Evolutionary conservation across 768 basidiomycete genomes (phyloP).

Genomic region (Cyclocybe aegerita): DNA sequence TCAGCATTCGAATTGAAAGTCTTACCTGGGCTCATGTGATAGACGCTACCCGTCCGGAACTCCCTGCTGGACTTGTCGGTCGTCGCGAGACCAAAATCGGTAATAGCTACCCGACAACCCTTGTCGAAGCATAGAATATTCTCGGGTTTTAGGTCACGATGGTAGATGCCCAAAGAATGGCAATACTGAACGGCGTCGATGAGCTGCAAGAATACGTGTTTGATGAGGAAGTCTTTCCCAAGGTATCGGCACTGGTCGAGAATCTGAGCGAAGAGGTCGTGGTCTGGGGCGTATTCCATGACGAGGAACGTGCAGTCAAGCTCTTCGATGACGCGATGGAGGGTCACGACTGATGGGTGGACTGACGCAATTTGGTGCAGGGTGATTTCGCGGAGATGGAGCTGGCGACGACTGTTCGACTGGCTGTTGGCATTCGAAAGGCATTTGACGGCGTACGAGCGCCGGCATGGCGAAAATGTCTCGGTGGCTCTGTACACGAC

Average conservation of each 20-base stretch:
- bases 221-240: slow-evolving; percentile 83
- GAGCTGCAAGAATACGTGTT: slow-evolving; percentile 88
- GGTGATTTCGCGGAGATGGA: slow-evolving; percentile 87
- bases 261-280: slow-evolving; percentile 93
- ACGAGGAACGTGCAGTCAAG: slow-evolving; percentile 81
- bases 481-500: slow-evolving; percentile 91
- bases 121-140: slow-evolving; percentile 85
- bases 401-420: slow-evolving; percentile 55
- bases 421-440: slow-evolving; percentile 53
- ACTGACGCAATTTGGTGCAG: slow-evolving; percentile 75
- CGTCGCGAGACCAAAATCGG: slow-evolving; percentile 95
- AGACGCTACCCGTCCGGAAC: slow-evolving; percentile 95
- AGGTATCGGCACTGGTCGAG: slow-evolving; percentile 74
- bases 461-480: slow-evolving; percentile 41
- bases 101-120: slow-evolving; percentile 79
- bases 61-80: slow-evolving; percentile 83
- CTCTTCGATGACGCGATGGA: slow-evolving; percentile 88
- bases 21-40: slow-evolving; percentile 95
- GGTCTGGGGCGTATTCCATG: slow-evolving; percentile 90
- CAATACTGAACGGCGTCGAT: slow-evolving; percentile 93
- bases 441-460: slow-evolving; percentile 90
- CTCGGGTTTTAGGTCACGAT: slow-evolving; percentile 97
- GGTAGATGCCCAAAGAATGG: slow-evolving; percentile 89
- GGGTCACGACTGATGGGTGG: slow-evolving; percentile 81
- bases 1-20: slow-evolving; percentile 2